Base-by-base conservation (phyloP, 129 eudicot species). In the Flaveria ramosissima region DNA sequence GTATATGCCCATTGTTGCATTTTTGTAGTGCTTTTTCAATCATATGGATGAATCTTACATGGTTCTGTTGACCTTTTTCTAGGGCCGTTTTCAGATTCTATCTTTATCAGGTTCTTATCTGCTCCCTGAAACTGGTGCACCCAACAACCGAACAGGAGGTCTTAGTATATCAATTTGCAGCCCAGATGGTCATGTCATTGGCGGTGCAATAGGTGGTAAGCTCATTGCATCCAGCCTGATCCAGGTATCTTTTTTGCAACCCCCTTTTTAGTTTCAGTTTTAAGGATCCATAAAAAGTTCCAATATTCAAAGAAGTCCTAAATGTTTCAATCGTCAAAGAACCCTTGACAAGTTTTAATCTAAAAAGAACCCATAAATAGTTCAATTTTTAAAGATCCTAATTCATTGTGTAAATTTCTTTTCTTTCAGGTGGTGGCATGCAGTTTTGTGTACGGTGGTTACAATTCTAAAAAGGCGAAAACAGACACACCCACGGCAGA, bases 31-130 rank as follows among this genome's bases (percentile, higher is more conserved):
- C 71, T 24, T 70, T 47, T 6, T 36, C 41, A 0, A 0, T 36
- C 41, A 36, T 30, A 26, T 36, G 67, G 20, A 20, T 39, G 59
- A 75, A 75, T 75, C 80, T 48, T 72, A 66, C 19, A 0, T 42
- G 59, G 55, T 50, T 52, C 6, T 45, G 39, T 56, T 26, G 26
- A 61, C 46, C 66, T 87, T 0, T 83, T 36, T 72, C 50, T 70
- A 93, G 97, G 97, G 98, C 24, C 93, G 86, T 73, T 93, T 93
- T 55, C 86, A 93, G 88, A 90, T 93, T 75, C 80, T 93, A 45
- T 90, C 92, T 77, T 77, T 93, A 75, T 90, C 98, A 6, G 98
- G 98, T 50, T 93, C 98, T 52, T 89, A 87, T 83, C 76, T 93
- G 89, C 80, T 93, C 57, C 77, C 91, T 50, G 98, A 91, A 60